Evolutionary conservation across 139 green algal species (phyloP), one percentile per base, ranked within the genome.

Genomic region (Chlorella sorokiniana): DNA sequence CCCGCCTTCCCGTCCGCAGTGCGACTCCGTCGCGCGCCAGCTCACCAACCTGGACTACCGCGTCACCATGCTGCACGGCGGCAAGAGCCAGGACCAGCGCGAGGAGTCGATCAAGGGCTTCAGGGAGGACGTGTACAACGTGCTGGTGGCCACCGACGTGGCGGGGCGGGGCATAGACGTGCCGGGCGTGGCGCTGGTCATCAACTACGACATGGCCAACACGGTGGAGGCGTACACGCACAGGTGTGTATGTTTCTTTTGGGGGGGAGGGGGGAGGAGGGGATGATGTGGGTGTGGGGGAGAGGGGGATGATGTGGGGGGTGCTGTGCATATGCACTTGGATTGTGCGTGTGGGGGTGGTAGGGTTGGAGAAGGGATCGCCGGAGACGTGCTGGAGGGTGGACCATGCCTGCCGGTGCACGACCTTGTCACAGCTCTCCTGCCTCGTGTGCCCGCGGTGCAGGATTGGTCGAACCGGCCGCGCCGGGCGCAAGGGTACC

Each of bases 201-300:
- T 98, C 76, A 99, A 99, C 88, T 99, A 98, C 88, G 95, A 99
- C 91, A 99, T 99, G 96, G 92, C 96, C 4, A 82, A 88, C 81
- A 95, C 87, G 78, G 96, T 99, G 38, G 97, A 99, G 83, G 82
- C 90, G 35, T 99, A 99, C 93, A 99, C 97, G 22, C 97, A 99
- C 79, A 82, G 91, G 63, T 76, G 52, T 4, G 54, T 56, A 22
- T 51, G 31, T 4, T 16, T 33, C 27, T 40, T 9, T 31, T 20
- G 31, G 22, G 64, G 8, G 20, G 64, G 64, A 48, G 37, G 29
- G 20, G 64, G 31, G 14, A 9, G 16, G 2, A 33, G 10, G 25
- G 33, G 33, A 9, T 45, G n/a, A 33, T 42, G 2, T 9, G 37
- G 8, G 5, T 40, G 67, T 73, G 37, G 37, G 4, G n/a, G 63